Conservation (phyloP, 495 filamentous ascomycete genomes). For the Lepraria neglecta region DNA sequence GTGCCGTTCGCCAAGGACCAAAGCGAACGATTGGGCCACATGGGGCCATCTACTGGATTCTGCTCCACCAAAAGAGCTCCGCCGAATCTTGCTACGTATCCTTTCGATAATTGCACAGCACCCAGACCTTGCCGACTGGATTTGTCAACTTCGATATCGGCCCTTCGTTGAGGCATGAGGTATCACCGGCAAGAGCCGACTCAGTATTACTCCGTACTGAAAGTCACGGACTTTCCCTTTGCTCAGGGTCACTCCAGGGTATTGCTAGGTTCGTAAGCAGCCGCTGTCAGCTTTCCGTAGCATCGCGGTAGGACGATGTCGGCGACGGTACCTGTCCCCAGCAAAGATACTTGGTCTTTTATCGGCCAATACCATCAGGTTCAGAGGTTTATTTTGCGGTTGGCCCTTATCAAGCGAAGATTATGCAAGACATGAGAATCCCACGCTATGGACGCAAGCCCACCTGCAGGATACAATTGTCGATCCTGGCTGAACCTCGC, state of each 20-base stretch:
- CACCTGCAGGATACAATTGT: neutral
- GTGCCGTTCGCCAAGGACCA: neutral
- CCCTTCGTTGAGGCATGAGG: neutral
- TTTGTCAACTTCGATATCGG: slow-evolving; percentile 1
- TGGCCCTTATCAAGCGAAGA: slow-evolving; percentile 12
- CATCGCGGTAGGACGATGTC: slow-evolving; percentile 4
- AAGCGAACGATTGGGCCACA: neutral
- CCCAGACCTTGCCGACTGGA: neutral
- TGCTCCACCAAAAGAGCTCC: neutral
- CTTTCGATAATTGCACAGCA: no score
- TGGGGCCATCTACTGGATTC: neutral
- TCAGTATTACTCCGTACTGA: neutral
- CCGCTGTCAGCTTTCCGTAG: neutral
- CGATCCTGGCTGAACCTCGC: no score
- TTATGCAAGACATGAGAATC: slow-evolving; percentile 10
- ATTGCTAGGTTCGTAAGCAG: neutral
- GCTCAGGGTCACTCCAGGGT: neutral
- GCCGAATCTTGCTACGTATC: neutral
- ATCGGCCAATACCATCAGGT: neutral
- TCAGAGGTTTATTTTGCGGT: slow-evolving; percentile 14
- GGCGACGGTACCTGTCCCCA: neutral
- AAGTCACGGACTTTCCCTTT: neutral
- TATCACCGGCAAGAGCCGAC: neutral
- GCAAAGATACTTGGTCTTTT: neutral
- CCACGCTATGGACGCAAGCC: neutral